These are phyloP conservation scores for Bothriochloa decipiens DNA, from an alignment of 176 grass and related monocot species.

Conservation along the genomic window DNA sequence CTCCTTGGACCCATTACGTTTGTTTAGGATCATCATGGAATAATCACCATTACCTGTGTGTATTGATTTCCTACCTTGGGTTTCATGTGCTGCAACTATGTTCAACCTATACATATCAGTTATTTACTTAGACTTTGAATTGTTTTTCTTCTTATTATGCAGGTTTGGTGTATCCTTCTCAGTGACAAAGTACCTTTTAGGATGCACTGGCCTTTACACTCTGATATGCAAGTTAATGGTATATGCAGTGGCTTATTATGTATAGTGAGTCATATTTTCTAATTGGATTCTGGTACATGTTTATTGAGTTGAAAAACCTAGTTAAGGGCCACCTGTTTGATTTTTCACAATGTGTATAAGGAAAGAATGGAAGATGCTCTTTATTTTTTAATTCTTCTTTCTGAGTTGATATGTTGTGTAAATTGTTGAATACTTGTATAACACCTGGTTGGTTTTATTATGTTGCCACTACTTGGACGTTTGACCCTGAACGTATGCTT, in stretches of 20 bases:
- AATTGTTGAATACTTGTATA: conserved; percentile 13
- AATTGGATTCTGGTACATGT: conserved; percentile 33
- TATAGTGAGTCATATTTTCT: conserved; percentile 28
- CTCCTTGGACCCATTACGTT: conserved; percentile 3
- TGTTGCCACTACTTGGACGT: background rate
- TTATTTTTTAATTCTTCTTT: background rate
- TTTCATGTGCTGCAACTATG: conserved; percentile 37
- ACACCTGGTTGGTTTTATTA: background rate
- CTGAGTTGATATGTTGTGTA: background rate
- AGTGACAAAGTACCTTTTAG: conserved; percentile 87
- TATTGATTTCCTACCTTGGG: background rate
- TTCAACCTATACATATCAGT: background rate
- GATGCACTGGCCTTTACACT: conserved; percentile 83
- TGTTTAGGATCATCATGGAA: conserved; percentile 3
- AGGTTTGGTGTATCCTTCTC: conserved; percentile 89
- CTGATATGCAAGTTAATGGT: conserved; percentile 84
- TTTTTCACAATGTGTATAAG: conserved; percentile 19
- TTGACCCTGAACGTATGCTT: background rate
- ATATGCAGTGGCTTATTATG: conserved; percentile 32
- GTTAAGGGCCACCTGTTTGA: conserved; percentile 17
- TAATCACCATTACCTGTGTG: background rate
- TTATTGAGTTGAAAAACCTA: conserved; percentile 31
- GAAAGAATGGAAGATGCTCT: conserved; percentile 41
- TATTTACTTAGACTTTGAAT: conserved; percentile 31
- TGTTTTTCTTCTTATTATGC: conserved; percentile 45